Evolutionary conservation across 306 rosid species (phyloP), one percentile per base, ranked within the genome.

Genomic region (Astragalus glycyphyllos): DNA sequence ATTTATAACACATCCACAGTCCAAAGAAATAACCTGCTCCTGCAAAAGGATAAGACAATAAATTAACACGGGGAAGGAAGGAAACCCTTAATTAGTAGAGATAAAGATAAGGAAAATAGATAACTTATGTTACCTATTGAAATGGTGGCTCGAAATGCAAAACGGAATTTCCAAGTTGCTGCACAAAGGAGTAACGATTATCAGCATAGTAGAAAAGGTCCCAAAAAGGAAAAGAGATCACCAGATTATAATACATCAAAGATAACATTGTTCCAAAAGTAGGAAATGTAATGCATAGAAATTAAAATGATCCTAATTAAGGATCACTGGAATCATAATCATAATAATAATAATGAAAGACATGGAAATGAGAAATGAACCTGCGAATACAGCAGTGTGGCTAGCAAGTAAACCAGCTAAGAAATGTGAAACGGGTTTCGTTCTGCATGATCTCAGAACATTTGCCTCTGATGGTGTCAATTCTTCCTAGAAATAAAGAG

Each of bases 101-200:
- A n/a, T n/a, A n/a, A n/a, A 80, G 35, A 65, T 53, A 56, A 64
- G 45, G 14, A 46, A 42, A 31, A 50, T 4, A 49, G 48, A 75
- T 62, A 50, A 65, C 60, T 82, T 67, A 72, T 57, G 54, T 48
- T 61, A 84, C 98, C 97, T 72, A 64, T 83, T 6, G 88, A 11
- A 69, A 84, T 55, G 74, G 41, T 65, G n/a, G n/a, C n/a, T n/a
- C n/a, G n/a, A n/a, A n/a, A n/a, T n/a, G n/a, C n/a, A n/a, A n/a
- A n/a, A n/a, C n/a, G n/a, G 49, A 74, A 1, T 81, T 75, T 86
- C 81, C 86, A 46, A 34, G 90, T 58, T 72, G 82, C 98, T 93
- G 94, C 69, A 88, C 20, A 82, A 58, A 61, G 55, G 29, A 61
- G 78, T 26, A 38, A 66, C 26, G 69, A 65, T 74, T 49, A 69